phyloP scores from a whole-genome alignment of 371 early-diverging fungal genomes.

The Batrachochytrium dendrobatidis region DNA sequence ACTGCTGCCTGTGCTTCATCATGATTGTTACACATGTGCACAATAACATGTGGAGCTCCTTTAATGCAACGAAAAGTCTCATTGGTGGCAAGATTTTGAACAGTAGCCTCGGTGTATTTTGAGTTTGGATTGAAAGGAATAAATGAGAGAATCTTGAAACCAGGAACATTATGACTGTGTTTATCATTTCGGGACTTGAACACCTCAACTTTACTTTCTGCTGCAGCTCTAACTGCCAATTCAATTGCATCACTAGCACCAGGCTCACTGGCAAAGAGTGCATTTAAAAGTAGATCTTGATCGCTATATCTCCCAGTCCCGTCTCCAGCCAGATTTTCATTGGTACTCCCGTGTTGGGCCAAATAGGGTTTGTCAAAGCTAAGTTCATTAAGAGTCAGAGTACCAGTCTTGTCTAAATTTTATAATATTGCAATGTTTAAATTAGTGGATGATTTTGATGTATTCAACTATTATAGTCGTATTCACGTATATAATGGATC shows the following conservation, averaged over 20 bases:
- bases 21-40: conserved; percentile 65
- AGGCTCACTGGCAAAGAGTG: conserved; percentile 81
- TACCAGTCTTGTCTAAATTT: conserved; percentile 77
- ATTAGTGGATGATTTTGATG: background rate
- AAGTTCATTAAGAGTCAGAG: conserved; percentile 84
- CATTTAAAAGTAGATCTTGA: conserved; percentile 70
- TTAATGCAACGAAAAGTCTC: conserved; percentile 75
- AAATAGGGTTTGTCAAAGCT: conserved; percentile 74
- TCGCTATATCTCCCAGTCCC: conserved; percentile 43
- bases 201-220: conserved; percentile 57
- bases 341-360: conserved; percentile 34
- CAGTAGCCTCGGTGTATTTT: conserved; percentile 79
- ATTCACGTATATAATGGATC: too few species aligned
- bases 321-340: conserved; percentile 17
- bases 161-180: conserved; percentile 38
- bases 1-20: conserved; percentile 70
- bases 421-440: background rate
- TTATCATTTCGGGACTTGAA: conserved; percentile 39
- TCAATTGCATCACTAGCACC: conserved; percentile 89
- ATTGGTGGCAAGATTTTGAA: conserved; percentile 49
- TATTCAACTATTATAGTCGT: too few species aligned
- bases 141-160: conserved; percentile 70
- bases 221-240: conserved; percentile 74
- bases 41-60: conserved; percentile 90
- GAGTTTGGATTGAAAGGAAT: conserved; percentile 81